Conservation (phyloP, 768 basidiomycete genomes). For the Naganishia vaughanmartiniae region DNA sequence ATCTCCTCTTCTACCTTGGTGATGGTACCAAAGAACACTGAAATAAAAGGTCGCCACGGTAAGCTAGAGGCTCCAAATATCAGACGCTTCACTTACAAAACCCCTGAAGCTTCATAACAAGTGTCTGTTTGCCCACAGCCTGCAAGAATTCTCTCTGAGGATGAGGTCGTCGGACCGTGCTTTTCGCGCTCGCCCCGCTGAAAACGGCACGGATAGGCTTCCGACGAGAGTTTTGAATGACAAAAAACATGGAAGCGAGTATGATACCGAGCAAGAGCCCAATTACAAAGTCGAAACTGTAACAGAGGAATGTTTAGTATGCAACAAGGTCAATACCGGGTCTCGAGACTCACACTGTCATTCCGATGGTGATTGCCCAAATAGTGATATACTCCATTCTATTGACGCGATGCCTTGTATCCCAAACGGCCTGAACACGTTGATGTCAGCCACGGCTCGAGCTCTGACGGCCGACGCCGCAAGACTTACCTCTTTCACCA, state of each 20-base stretch:
- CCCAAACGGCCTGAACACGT: slow-evolving; percentile 71
- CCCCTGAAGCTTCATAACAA: slow-evolving; percentile 81
- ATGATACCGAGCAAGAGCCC: slow-evolving; percentile 90
- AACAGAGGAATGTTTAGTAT: background rate
- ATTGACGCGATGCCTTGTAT: slow-evolving; percentile 83
- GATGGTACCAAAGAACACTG: slow-evolving; percentile 67
- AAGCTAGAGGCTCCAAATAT: background rate
- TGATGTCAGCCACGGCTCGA: background rate
- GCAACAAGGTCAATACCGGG: slow-evolving; percentile 54
- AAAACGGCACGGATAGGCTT: slow-evolving; percentile 78
- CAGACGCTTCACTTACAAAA: slow-evolving; percentile 43
- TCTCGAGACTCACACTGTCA: slow-evolving; percentile 60
- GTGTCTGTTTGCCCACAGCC: slow-evolving; percentile 88
- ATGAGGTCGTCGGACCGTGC: slow-evolving; percentile 84
- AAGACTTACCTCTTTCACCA: slow-evolving; percentile 67
- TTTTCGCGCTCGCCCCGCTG: slow-evolving; percentile 78
- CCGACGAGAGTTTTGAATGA: slow-evolving; percentile 86
- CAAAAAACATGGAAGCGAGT: slow-evolving; percentile 93
- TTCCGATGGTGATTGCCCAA: slow-evolving; percentile 61
- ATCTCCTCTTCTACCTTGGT: slow-evolving; percentile 83
- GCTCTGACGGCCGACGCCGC: too few species aligned
- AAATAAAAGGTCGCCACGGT: background rate
- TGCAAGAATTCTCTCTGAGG: slow-evolving; percentile 83
- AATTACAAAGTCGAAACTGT: slow-evolving; percentile 75
- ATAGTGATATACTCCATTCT: slow-evolving; percentile 59